These are phyloP conservation scores for Torulaspora microellipsoides DNA, from an alignment of 805 yeast genomes.

Conservation along the genomic window DNA sequence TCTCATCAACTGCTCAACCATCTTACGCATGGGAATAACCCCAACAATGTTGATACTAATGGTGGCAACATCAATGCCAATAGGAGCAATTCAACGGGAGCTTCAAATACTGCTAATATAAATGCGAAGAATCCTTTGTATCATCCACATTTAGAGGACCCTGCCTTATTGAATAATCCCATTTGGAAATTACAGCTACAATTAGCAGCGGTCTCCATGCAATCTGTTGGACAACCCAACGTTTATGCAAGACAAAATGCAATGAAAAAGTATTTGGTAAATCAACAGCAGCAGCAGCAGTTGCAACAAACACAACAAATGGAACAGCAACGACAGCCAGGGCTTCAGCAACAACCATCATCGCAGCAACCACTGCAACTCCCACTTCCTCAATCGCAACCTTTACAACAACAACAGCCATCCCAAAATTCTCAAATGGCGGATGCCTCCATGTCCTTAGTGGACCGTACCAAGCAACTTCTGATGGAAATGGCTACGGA, in stretches of 20 bases:
- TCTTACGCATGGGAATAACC: constrained; percentile 10
- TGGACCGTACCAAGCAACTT: constrained; percentile 32
- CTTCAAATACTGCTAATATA: constrained; percentile 2
- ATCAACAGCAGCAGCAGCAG: constrained; percentile 21
- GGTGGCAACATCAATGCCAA: constrained; percentile 7
- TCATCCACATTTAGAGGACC: constrained; percentile 36
- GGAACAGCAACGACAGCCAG: constrained; percentile 3
- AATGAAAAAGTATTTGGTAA: constrained; percentile 32
- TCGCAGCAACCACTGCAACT: not conserved
- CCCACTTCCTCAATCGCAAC: constrained; percentile 3
- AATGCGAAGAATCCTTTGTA: constrained; percentile 33
- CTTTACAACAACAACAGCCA: constrained; percentile 8
- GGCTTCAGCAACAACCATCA: constrained; percentile 5
- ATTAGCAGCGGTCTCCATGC: constrained; percentile 32
- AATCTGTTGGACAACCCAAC: constrained; percentile 35
- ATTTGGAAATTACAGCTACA: constrained; percentile 37
- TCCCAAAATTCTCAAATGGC: constrained; percentile 21
- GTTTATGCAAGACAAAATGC: constrained; percentile 38
- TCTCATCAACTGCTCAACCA: constrained; percentile 26
- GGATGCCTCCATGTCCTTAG: constrained; percentile 31
- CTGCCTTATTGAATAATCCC: constrained; percentile 30
- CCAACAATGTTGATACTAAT: constrained; percentile 6
- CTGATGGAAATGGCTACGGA: constrained; percentile 32
- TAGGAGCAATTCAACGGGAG: constrained; percentile 7
- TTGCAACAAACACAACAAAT: constrained; percentile 13